Conservation (phyloP, 805 yeast species). For the Yamadazyma kitorensis region DNA sequence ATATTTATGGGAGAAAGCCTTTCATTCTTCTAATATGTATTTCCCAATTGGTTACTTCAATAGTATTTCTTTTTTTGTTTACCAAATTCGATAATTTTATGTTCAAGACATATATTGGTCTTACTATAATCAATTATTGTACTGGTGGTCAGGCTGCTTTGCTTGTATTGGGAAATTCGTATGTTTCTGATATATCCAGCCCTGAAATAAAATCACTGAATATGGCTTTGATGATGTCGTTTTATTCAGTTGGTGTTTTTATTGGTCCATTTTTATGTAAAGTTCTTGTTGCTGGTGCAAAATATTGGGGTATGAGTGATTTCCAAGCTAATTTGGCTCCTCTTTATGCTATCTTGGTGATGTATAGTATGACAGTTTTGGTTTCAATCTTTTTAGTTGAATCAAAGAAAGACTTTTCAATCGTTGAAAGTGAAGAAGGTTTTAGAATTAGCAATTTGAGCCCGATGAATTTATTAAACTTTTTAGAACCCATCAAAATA, state of each 20-base stretch:
- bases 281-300: constrained; percentile 1
- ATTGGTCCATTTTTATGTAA: constrained; percentile 1
- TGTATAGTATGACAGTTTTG: not conserved
- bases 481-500: not conserved
- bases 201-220: constrained; percentile 5
- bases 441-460: no score
- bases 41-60: not conserved
- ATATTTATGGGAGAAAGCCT: constrained; percentile 5
- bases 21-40: not conserved
- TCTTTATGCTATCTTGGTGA: constrained; percentile 2
- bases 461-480: not conserved
- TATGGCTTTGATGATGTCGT: constrained; percentile 1
- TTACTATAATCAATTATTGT: no score
- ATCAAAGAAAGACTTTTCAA: constrained; percentile 1
- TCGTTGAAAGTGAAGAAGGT: no score
- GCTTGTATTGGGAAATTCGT: constrained; percentile 1
- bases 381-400: constrained; percentile 3
- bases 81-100: constrained; percentile 1
- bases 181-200: constrained; percentile 5
- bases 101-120: not conserved
- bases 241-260: constrained; percentile 1
- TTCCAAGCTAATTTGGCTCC: constrained; percentile 1
- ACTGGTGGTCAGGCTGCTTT: constrained; percentile 2
- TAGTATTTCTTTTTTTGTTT: not conserved
- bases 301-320: not conserved